phyloP scores from a whole-genome alignment of 805 yeast species.

The Yarrowia sp. region DNA sequence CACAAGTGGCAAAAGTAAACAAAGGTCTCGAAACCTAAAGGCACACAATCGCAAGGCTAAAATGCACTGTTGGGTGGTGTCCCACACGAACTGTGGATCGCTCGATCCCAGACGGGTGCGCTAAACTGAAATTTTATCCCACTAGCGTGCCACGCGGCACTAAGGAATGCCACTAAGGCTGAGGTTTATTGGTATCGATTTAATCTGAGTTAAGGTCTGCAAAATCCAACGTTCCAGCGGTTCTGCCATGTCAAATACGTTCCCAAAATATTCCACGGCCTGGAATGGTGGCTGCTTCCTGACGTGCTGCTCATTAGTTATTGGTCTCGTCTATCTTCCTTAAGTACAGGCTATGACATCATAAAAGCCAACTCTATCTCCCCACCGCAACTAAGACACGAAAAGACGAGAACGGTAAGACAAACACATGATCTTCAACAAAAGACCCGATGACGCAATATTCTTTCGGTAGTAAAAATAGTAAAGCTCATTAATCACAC shows the following conservation, averaged over 20 bases:
- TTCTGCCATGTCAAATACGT: not conserved
- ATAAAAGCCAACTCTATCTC: constrained; percentile 14
- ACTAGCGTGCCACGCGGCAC: constrained; percentile 1
- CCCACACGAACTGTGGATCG: constrained; percentile 12
- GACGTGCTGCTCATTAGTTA: not conserved
- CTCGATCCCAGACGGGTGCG: constrained; percentile 15
- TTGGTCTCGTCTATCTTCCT: not conserved
- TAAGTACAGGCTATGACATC: not conserved
- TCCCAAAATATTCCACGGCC: not conserved
- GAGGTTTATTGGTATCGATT: constrained; percentile 4
- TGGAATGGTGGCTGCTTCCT: not conserved
- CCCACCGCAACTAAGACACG: constrained; percentile 18
- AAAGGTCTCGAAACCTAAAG: constrained; percentile 14
- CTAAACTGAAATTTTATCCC: not conserved
- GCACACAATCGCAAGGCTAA: not conserved
- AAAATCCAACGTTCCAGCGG: not conserved
- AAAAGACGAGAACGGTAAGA: constrained; percentile 11
- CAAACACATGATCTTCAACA: not conserved
- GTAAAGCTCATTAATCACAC: not conserved
- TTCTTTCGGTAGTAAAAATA: not conserved
- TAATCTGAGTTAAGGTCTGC: constrained; percentile 11
- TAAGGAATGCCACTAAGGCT: constrained; percentile 3
- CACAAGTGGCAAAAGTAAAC: constrained; percentile 16
- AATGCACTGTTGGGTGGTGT: not conserved
- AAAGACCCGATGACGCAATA: not conserved